Percentiles rank a stretch among this genome's conserved stretches.
These are phyloP conservation scores for Aureobasidium sp. DNA, from an alignment of 2,329 filamentous ascomycete genomes.

Conservation along the genomic window DNA sequence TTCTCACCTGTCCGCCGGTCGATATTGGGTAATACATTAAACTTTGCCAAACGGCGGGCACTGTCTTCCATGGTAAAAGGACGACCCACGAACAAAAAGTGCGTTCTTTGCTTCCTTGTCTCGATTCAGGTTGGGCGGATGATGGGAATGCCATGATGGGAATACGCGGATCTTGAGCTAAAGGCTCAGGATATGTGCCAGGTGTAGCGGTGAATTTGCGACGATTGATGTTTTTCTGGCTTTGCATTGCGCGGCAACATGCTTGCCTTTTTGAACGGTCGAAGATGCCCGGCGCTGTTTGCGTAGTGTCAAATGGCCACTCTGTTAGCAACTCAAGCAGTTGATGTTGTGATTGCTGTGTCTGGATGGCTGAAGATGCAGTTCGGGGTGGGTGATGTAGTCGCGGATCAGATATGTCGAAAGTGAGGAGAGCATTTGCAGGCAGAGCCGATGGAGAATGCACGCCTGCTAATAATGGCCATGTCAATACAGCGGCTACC, in stretches of 20 bases:
- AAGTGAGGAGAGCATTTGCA: conserved; percentile 60
- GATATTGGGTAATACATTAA: conserved; percentile 76
- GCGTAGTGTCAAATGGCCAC: conserved; percentile 59
- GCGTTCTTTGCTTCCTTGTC: conserved; percentile 35
- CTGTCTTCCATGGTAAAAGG: conserved; percentile 83
- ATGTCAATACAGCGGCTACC: conserved; percentile 33
- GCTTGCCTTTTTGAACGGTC: conserved; percentile 58
- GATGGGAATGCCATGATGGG: conserved; percentile 60
- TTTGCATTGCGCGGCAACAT: conserved; percentile 60
- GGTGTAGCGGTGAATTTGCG: conserved; percentile 59
- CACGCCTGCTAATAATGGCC: conserved; percentile 49
- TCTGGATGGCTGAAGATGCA: conserved; percentile 30
- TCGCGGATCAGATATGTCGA: conserved; percentile 71
- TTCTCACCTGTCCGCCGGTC: conserved; percentile 70
- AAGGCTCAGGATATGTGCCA: conserved; percentile 54
- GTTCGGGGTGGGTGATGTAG: conserved; percentile 66
- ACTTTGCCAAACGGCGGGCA: conserved; percentile 77
- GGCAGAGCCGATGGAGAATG: conserved; percentile 66
- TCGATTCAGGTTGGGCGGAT: conserved; percentile 27
- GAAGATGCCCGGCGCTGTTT: conserved; percentile 49
- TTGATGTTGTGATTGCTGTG: conserved; percentile 21
- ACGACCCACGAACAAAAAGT: conserved; percentile 67
- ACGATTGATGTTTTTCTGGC: conserved; percentile 73
- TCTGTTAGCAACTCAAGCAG: conserved; percentile 56
- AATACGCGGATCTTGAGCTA: conserved; percentile 63